Percentiles rank a stretch among this genome's conserved stretches.
These are phyloP conservation scores for Agrocybe chaxingu DNA, from an alignment of 768 basidiomycete species.

Conservation along the genomic window DNA sequence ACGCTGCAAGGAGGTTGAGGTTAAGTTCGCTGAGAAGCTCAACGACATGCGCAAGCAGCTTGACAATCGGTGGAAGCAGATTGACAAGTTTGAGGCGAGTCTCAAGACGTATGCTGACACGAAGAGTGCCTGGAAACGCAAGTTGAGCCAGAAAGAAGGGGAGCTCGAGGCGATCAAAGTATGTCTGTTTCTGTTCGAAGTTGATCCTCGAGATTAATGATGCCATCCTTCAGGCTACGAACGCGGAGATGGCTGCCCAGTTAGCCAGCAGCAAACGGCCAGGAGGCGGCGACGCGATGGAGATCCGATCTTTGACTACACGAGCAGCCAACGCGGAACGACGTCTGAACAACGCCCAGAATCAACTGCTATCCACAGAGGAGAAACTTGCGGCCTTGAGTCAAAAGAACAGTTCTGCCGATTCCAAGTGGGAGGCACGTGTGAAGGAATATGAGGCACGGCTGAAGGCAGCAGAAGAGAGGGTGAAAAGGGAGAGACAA, in stretches of 20 bases:
- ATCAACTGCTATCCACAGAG: constrained; percentile 80
- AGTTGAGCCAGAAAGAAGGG: constrained; percentile 80
- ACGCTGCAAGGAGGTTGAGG: constrained; percentile 76
- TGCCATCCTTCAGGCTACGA: constrained; percentile 50
- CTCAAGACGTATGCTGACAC: constrained; percentile 79
- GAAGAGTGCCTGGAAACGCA: constrained; percentile 82
- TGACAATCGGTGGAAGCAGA: constrained; percentile 84
- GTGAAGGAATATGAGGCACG: constrained; percentile 88
- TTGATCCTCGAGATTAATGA: neutral
- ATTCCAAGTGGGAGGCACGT: constrained; percentile 92
- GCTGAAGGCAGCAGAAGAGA: constrained; percentile 82
- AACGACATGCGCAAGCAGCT: constrained; percentile 81
- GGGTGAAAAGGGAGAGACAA: constrained; percentile 89
- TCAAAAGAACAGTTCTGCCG: constrained; percentile 67
- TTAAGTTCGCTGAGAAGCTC: constrained; percentile 68
- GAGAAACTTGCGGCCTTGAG: constrained; percentile 78
- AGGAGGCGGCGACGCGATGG: constrained; percentile 57
- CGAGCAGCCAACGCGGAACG: constrained; percentile 85
- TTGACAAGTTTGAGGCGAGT: constrained; percentile 88
- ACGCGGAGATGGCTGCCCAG: constrained; percentile 71
- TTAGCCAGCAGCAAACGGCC: constrained; percentile 61
- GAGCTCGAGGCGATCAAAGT: constrained; percentile 89
- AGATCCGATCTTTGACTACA: constrained; percentile 65
- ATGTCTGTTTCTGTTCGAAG: constrained; percentile 10
- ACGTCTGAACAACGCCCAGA: constrained; percentile 78